These are phyloP conservation scores for Wickerhamomyces chaumierensis DNA, from an alignment of 805 yeast genomes.

Conservation along the genomic window DNA sequence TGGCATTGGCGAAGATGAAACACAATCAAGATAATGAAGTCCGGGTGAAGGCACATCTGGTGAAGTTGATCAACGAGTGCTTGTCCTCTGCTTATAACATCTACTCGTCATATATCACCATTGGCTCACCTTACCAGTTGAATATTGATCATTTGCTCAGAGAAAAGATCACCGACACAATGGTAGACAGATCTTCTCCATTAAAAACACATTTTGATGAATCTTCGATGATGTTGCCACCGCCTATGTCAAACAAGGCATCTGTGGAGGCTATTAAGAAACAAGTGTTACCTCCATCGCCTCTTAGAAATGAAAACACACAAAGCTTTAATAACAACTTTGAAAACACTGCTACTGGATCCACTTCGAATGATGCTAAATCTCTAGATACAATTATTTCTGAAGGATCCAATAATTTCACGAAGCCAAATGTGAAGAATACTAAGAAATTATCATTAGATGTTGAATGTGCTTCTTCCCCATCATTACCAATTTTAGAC, in stretches of 20 bases:
- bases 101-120: slow-evolving; percentile 51
- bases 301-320: not conserved
- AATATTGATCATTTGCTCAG: slow-evolving; percentile 52
- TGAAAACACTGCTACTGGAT: not conserved
- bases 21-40: slow-evolving; percentile 5
- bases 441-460: slow-evolving; percentile 14
- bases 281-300: not conserved
- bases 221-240: not conserved
- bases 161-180: slow-evolving; percentile 28
- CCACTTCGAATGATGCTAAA: not conserved
- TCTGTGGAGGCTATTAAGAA: not conserved
- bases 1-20: slow-evolving; percentile 13
- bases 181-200: slow-evolving; percentile 29
- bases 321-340: not conserved
- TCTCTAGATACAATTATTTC: not conserved
- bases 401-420: slow-evolving; percentile 1
- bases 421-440: slow-evolving; percentile 4
- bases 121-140: slow-evolving; percentile 57
- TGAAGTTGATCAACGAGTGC: slow-evolving; percentile 40
- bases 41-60: slow-evolving; percentile 12
- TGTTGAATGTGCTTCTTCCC: slow-evolving; percentile 3
- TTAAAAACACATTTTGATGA: slow-evolving; percentile 9
- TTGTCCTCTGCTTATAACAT: slow-evolving; percentile 52
- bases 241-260: slow-evolving; percentile 1
- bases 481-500: not conserved